phyloP scores from a whole-genome alignment of 192 early-diverging fungal genomes.

The Umbelopsis sp. region DNA sequence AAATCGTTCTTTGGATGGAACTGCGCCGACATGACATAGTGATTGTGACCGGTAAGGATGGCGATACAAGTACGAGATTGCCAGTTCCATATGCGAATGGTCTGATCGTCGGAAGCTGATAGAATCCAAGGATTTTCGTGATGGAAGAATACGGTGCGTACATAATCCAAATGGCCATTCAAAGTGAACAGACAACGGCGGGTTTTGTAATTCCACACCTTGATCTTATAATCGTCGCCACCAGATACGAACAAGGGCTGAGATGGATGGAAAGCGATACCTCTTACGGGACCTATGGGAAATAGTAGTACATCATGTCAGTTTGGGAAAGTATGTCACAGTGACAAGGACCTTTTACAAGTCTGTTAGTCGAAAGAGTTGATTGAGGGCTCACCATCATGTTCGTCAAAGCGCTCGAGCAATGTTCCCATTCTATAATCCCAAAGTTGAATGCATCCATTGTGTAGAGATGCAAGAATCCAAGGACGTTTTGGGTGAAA shows the following conservation, averaged over 20 bases:
- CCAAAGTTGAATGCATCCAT: slow-evolving; percentile 98
- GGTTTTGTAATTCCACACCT: slow-evolving; percentile 99
- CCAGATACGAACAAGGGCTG: slow-evolving; percentile 98
- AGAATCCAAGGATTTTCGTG: slow-evolving; percentile 99
- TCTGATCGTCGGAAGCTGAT: slow-evolving; percentile 96
- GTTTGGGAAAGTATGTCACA: not conserved
- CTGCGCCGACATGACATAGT: slow-evolving; percentile 98
- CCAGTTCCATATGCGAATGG: slow-evolving; percentile 99
- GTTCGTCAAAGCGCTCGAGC: slow-evolving; percentile 98
- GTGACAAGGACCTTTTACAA: not conserved
- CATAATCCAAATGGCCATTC: slow-evolving; percentile 97
- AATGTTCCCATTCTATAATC: slow-evolving; percentile 99
- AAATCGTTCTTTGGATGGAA: slow-evolving; percentile 99
- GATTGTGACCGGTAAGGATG: slow-evolving; percentile 96
- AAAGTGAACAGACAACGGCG: slow-evolving; percentile 95
- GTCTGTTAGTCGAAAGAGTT: too few relatives aligned
- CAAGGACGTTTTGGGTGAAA: slow-evolving; percentile 98
- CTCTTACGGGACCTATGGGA: slow-evolving; percentile 88
- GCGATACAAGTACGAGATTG: slow-evolving; percentile 97
- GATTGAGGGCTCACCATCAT: slow-evolving; percentile 75
- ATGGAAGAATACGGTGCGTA: slow-evolving; percentile 96
- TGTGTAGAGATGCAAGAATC: slow-evolving; percentile 97
- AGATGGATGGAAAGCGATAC: slow-evolving; percentile 93
- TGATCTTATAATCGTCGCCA: slow-evolving; percentile 99
- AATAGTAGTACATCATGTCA: not conserved